Conservation (phyloP, 345 rosid genomes). For the Brassica cretica region DNA sequence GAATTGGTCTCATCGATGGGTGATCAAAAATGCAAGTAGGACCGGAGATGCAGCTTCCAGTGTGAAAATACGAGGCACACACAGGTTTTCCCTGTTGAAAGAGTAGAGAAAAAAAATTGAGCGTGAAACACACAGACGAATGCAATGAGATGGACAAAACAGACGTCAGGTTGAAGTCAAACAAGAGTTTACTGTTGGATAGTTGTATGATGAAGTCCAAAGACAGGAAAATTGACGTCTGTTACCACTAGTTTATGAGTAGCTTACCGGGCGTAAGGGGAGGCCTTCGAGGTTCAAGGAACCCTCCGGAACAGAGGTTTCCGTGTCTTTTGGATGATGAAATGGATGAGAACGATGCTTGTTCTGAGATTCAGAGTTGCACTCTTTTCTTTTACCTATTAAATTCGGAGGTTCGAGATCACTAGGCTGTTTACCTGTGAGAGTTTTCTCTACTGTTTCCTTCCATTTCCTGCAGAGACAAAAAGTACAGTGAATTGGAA, state of each 20-base stretch:
- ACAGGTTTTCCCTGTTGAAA: background rate
- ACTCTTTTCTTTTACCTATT: no score
- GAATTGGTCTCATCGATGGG: background rate
- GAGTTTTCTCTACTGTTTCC: no score
- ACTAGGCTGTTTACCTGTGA: no score
- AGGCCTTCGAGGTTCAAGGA: background rate
- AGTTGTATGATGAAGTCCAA: background rate
- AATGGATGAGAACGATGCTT: no score
- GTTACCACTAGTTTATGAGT: background rate
- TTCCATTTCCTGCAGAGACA: no score
- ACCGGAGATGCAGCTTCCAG: background rate
- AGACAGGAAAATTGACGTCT: background rate
- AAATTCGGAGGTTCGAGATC: no score
- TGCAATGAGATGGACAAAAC: background rate
- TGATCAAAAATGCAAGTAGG: conserved; percentile 5
- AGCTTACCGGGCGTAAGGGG: background rate
- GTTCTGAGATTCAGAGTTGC: no score
- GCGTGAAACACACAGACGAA: background rate
- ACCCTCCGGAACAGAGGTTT: background rate
- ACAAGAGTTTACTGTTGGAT: background rate
- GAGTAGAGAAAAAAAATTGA: background rate
- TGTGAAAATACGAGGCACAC: background rate
- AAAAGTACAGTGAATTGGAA: no score
- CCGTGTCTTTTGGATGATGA: background rate
- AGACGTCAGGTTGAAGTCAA: background rate